These are phyloP conservation scores for Diacronema lutheri DNA, from an alignment of 78 protist species.

Conservation along the genomic window DNA sequence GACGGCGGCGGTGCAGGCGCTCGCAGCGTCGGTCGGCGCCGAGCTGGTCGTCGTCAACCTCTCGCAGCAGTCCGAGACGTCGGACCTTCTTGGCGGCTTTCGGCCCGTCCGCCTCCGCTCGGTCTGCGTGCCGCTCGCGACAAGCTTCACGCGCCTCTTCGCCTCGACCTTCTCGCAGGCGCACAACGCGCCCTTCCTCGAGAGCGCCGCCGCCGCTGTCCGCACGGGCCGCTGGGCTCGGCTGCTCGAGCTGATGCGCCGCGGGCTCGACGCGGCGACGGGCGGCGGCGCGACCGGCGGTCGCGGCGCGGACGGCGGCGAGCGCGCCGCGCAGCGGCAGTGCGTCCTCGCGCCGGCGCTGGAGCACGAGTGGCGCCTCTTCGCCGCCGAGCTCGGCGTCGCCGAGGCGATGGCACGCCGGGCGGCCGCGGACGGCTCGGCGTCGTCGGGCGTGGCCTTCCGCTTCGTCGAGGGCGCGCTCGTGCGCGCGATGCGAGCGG, in stretches of 20 bases:
- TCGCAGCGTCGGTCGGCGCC: conserved; percentile 72
- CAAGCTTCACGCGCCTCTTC: conserved; percentile 53
- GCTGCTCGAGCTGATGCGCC: conserved; percentile 38
- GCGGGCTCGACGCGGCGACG: not conserved
- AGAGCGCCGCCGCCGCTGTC: not conserved
- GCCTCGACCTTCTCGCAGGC: conserved; percentile 24
- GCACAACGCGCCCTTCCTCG: conserved; percentile 36
- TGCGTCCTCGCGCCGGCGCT: not conserved
- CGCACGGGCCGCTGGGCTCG: conserved; percentile 50
- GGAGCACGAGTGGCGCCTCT: not conserved
- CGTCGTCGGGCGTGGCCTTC: conserved; percentile 82
- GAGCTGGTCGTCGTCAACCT: conserved; percentile 83
- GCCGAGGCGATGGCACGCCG: not conserved
- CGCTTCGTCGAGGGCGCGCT: conserved; percentile 91
- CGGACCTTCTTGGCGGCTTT: conserved; percentile 98
- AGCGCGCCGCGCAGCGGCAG: not conserved
- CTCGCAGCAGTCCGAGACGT: conserved; percentile 91
- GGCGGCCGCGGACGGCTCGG: not conserved
- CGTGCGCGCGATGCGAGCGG: conserved; percentile 80
- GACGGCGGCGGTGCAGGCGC: conserved; percentile 90
- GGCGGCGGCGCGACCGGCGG: not conserved
- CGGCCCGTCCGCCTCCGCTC: conserved; percentile 86
- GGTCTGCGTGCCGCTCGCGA: conserved; percentile 59
- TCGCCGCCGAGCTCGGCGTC: not conserved
- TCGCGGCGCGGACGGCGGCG: not conserved